Percentiles rank a stretch among this genome's conserved stretches.
These are phyloP conservation scores for Vanilla planifolia DNA, from an alignment of 106 monocot genomes.

Conservation along the genomic window DNA sequence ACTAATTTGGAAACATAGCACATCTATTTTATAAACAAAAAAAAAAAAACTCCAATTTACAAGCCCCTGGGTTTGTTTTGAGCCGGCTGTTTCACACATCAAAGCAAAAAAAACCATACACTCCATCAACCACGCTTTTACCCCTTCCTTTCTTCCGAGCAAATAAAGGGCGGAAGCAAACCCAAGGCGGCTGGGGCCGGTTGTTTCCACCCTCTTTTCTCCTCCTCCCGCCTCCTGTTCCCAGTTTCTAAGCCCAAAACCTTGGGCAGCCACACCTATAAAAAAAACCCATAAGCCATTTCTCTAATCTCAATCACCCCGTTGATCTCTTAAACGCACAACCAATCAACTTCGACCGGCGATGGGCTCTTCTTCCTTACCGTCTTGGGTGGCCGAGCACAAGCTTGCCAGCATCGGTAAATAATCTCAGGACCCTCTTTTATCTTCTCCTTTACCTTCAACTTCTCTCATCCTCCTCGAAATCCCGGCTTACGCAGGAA, in stretches of 20 bases:
- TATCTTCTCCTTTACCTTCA: background rate
- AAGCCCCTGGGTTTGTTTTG: no score
- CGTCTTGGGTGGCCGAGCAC: conserved; percentile 9
- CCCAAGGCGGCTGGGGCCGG: background rate
- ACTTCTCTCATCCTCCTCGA: background rate
- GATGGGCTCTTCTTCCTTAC: background rate
- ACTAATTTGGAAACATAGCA: no score
- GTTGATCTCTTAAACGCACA: background rate
- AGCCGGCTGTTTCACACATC: background rate
- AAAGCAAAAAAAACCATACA: background rate
- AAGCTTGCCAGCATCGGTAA: conserved; percentile 14
- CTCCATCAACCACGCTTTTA: background rate
- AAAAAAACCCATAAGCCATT: background rate
- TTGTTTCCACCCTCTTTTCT: background rate
- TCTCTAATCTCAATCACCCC: background rate
- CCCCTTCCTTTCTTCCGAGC: background rate
- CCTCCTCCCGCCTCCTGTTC: no score
- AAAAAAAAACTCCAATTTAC: no score
- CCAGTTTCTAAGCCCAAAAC: background rate
- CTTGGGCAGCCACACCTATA: background rate
- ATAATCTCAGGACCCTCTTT: background rate
- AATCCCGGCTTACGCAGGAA: conserved; percentile 11
- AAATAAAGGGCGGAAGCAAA: background rate
- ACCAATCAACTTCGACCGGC: no score
- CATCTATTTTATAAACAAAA: no score